Evolutionary conservation across 805 yeast genomes (phyloP), one percentile per base, ranked within the genome.

Genomic region (Schizosaccharomyces pombe): DNA sequence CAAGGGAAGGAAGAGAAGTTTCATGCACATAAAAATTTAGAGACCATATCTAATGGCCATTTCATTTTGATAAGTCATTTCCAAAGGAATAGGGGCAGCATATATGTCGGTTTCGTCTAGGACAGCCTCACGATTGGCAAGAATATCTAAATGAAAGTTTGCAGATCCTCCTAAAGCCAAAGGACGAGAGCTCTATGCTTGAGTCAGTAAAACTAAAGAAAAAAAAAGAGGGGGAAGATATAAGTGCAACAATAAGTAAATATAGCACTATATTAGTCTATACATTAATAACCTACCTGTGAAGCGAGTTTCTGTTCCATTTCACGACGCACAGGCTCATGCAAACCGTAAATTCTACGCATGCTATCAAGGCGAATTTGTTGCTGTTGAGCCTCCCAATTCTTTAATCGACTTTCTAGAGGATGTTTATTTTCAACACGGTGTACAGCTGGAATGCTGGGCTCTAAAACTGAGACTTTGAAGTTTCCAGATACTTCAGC

Each of bases 61-160:
- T 43, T 43, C 49, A 29, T 43, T 43, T 43, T 43, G 49, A 19
- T 22, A 43, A 43, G 49, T 43, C 49, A 43, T 43, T 43, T 43
- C 49, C 49, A 43, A 22, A 16, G 49, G 49, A 14, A 29, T 30
- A 16, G 19, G 49, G 14, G 14, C 19, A 16, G 24, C 32, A 24
- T 26, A 86, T 19, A 87, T 74, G 62, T 89, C 96, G 62, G 87
- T 95, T 95, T 95, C 89, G 61, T 83, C 94, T 47, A 87, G 68
- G n/a, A 77, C 66, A 19, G 80, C 68, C 56, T 87, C 96, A 62
- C 75, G 80, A 69, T 82, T 82, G 63, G 76, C 64, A 56, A 89
- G 71, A 54, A 87, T 82, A 62, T 85, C 94, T 57, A 72, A 74
- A 63, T 83, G 93, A 57, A 84, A 55, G 56, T 74, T 70, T 51